Evolutionary conservation across 805 yeast species (phyloP).

Genomic region (Vanderwaltozyma yarrowii): DNA sequence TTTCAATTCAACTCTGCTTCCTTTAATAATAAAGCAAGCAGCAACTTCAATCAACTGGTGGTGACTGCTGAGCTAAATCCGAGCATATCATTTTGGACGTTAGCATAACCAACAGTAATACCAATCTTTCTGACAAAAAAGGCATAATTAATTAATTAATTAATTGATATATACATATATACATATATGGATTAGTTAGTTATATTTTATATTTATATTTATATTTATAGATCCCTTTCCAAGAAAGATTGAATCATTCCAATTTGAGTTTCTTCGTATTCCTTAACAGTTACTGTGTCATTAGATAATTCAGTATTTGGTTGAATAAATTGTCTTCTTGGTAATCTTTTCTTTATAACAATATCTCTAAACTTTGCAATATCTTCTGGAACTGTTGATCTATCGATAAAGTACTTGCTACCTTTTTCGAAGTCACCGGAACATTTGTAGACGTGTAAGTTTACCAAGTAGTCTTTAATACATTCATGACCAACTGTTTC

Average conservation of each 20-base stretch:
- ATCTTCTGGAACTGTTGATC: constrained; percentile 58
- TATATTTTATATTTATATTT: no score
- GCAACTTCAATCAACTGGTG: no score
- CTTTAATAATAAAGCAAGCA: no score
- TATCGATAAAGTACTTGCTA: constrained; percentile 48
- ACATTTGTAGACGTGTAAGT: constrained; percentile 70
- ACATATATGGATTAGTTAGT: no score
- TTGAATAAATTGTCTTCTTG: constrained; percentile 78
- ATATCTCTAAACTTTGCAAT: constrained; percentile 55
- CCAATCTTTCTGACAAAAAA: no score
- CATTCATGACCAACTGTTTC: constrained; percentile 62
- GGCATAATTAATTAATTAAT: no score
- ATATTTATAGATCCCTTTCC: constrained; percentile 38
- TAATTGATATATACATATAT: no score
- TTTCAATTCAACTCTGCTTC: no score
- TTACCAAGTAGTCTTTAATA: constrained; percentile 57
- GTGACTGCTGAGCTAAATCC: no score
- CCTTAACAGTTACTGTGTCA: constrained; percentile 37
- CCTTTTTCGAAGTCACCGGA: constrained; percentile 66
- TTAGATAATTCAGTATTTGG: constrained; percentile 51
- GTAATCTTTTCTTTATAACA: constrained; percentile 62
- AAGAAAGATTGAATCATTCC: constrained; percentile 75
- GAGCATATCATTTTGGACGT: no score
- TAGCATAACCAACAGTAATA: no score
- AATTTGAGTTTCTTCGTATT: constrained; percentile 59